A percentile compares a stretch with the other conserved stretches of the same genome.
Conservation (phyloP, 176 grass and related monocot genomes). For the Ampelocalamus luodianensis region DNA sequence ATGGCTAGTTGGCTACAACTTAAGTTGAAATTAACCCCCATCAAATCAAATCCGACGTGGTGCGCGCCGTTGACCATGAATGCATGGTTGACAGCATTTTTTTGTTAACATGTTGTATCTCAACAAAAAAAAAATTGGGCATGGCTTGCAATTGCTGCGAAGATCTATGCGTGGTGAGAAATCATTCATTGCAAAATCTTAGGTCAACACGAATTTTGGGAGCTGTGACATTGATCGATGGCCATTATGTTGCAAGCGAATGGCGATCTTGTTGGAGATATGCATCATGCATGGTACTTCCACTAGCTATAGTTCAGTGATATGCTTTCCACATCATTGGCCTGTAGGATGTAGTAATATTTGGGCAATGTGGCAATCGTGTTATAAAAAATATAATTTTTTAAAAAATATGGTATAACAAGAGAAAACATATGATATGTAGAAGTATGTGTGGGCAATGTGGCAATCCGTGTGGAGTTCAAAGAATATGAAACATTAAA, state of each 20-base stretch:
- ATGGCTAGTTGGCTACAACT: neutral
- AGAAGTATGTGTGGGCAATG: neutral
- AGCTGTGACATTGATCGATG: neutral
- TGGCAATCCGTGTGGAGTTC: neutral
- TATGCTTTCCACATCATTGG: neutral
- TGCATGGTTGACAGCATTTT: too few relatives aligned
- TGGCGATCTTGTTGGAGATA: neutral
- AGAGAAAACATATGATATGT: neutral
- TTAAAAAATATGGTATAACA: neutral
- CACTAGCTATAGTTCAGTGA: constrained; percentile 26
- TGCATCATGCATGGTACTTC: neutral
- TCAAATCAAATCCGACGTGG: neutral
- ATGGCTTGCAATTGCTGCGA: too few relatives aligned
- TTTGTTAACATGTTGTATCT: neutral
- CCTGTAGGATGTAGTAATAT: neutral
- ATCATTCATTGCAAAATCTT: constrained; percentile 2
- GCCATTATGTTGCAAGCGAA: constrained; percentile 30
- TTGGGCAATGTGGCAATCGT: neutral
- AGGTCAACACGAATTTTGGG: neutral
- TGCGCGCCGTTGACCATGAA: too few relatives aligned
- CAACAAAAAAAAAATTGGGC: neutral
- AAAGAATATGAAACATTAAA: neutral
- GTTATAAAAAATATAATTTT: neutral
- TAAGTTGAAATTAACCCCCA: neutral
- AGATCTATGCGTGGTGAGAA: constrained; percentile 2